Percentiles rank a stretch among this genome's conserved stretches.
These are phyloP conservation scores for Pezizomycotina sp. DNA, from an alignment of 2,329 filamentous ascomycete species.

Conservation along the genomic window DNA sequence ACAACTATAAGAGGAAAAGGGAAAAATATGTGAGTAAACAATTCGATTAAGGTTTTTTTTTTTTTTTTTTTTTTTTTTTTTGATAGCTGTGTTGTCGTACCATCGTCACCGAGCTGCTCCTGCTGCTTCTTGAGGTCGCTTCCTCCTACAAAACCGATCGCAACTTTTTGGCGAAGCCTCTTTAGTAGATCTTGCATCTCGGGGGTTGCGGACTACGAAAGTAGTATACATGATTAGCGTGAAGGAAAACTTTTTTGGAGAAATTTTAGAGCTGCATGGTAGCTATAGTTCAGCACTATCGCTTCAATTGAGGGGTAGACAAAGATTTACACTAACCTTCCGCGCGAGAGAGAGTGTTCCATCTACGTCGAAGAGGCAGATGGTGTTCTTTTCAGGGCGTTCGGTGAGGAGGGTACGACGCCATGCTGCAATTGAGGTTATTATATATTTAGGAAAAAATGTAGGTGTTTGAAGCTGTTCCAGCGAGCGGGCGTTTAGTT, in stretches of 20 bases:
- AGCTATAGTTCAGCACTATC: too few relatives aligned
- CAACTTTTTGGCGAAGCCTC: constrained; percentile 66
- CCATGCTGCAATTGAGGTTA: too few relatives aligned
- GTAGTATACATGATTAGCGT: constrained; percentile 19
- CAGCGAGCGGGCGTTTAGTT: too few relatives aligned
- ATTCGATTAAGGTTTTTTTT: neutral
- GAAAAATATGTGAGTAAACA: constrained; percentile 24
- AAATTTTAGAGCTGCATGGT: neutral
- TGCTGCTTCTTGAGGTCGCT: constrained; percentile 88
- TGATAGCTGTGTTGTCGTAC: constrained; percentile 8
- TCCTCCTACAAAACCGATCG: constrained; percentile 84
- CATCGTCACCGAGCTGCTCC: constrained; percentile 59
- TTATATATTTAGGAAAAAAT: too few relatives aligned
- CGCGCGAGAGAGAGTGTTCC: constrained; percentile 75
- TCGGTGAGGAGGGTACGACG: constrained; percentile 65
- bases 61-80: neutral
- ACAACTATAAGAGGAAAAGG: constrained; percentile 49
- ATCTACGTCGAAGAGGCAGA: constrained; percentile 93
- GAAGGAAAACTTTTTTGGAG: neutral
- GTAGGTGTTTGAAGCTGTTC: too few relatives aligned
- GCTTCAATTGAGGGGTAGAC: neutral
- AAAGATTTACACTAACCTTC: constrained; percentile 39
- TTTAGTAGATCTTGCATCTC: constrained; percentile 73
- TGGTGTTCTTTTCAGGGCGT: constrained; percentile 79
- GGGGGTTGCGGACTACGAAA: constrained; percentile 45